Evolutionary conservation across 495 filamentous ascomycete species (phyloP).

Genomic region (Xylaria acuta): DNA sequence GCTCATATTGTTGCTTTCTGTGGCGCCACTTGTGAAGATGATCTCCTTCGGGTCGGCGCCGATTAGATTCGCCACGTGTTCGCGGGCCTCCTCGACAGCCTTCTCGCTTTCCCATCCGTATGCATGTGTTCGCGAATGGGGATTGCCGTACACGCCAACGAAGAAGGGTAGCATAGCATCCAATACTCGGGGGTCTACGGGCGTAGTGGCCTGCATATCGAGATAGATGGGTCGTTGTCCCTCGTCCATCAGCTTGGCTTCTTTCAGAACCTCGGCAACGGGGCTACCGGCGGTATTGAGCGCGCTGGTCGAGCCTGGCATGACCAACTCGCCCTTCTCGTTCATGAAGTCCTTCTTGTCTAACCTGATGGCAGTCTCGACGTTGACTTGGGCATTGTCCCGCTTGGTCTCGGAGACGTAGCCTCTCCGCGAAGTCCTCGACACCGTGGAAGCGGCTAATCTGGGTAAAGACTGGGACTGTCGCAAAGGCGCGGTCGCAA

Average conservation of each 20-base stretch:
- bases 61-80: conserved; percentile 82
- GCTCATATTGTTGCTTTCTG: conserved; percentile 99
- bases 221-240: conserved; percentile 95
- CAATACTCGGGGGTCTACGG: conserved; percentile 88
- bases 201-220: conserved; percentile 99
- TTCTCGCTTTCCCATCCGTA: conserved; percentile 99
- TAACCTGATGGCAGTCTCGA: conserved; percentile 80
- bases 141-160: conserved; percentile 94
- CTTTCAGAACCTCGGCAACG: conserved; percentile 83
- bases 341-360: conserved; percentile 81
- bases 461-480: conserved; percentile 50
- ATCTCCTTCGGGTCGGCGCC: conserved; percentile 97
- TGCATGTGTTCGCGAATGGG: conserved; percentile 95
- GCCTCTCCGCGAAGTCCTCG: conserved; percentile 52
- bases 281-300: conserved; percentile 71
- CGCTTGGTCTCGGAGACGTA: conserved; percentile 89
- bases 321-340: conserved; percentile 69
- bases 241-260: conserved; percentile 92
- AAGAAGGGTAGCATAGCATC: conserved; percentile 97
- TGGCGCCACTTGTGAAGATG: conserved; percentile 97
- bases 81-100: conserved; percentile 84
- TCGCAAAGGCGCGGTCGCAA: conserved; percentile 57
- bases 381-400: conserved; percentile 78
- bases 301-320: conserved; percentile 63
- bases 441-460: conserved; percentile 44